These are phyloP conservation scores for Termitomyces sp. DNA, from an alignment of 768 basidiomycete genomes.

Conservation along the genomic window DNA sequence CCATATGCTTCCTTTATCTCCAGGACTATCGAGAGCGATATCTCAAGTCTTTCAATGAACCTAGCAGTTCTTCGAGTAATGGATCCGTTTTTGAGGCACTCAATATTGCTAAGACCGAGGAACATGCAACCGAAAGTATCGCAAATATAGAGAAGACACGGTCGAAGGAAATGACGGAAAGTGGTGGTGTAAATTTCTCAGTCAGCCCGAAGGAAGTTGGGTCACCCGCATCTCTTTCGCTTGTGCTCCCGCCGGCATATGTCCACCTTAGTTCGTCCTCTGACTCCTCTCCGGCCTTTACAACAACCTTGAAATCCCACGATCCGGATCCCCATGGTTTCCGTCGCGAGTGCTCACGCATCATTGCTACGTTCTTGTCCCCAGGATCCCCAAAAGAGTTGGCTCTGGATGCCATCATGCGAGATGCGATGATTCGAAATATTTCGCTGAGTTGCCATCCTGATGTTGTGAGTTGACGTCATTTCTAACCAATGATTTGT, in stretches of 20 bases:
- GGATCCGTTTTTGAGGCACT: constrained; percentile 20
- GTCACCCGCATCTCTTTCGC: constrained; percentile 9
- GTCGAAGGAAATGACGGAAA: constrained; percentile 7
- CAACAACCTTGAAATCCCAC: constrained; percentile 4
- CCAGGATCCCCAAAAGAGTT: constrained; percentile 29
- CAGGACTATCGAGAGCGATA: constrained; percentile 37
- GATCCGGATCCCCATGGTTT: constrained; percentile 13
- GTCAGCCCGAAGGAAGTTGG: constrained; percentile 1
- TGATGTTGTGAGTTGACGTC: constrained; percentile 25
- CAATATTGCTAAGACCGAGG: constrained; percentile 9
- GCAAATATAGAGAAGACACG: constrained; percentile 20
- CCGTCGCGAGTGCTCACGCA: constrained; percentile 25
- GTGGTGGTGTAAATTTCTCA: not conserved
- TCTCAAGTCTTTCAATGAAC: constrained; percentile 22
- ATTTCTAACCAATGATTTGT: not conserved
- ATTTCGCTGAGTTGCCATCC: constrained; percentile 32
- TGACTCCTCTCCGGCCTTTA: not conserved
- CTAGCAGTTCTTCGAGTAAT: constrained; percentile 19
- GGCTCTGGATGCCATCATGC: constrained; percentile 21
- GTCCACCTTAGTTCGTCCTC: constrained; percentile 17
- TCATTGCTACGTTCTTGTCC: constrained; percentile 29
- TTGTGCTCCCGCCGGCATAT: constrained; percentile 9
- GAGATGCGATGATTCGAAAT: constrained; percentile 26
- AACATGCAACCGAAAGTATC: constrained; percentile 11
- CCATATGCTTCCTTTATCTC: not conserved